Conservation (phyloP, 768 basidiomycete genomes). For the Suillus fuscotomentosus region DNA sequence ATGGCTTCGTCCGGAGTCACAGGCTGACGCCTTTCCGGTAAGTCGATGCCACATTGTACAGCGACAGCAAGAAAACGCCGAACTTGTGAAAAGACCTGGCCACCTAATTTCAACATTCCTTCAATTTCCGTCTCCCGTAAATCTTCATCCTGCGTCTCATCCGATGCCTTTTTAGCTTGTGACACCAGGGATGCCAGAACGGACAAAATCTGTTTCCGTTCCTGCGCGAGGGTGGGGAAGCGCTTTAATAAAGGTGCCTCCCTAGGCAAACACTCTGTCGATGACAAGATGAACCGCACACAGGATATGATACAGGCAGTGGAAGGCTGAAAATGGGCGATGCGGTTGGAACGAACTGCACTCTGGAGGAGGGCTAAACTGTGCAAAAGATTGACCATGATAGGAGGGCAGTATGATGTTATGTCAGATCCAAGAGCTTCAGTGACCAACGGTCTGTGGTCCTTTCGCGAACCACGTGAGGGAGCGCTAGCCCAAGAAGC, state of each 20-base stretch:
- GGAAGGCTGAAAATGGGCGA: conserved; percentile 87
- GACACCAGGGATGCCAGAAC: conserved; percentile 81
- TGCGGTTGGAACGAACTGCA: conserved; percentile 75
- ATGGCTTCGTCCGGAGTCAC: conserved; percentile 18
- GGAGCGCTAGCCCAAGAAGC: conserved; percentile 53
- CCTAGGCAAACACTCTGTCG: conserved; percentile 80
- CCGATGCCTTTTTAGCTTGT: conserved; percentile 69
- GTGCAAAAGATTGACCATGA: conserved; percentile 84
- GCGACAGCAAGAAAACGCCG: conserved; percentile 76
- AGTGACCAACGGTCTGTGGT: conserved; percentile 45
- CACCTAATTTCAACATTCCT: conserved; percentile 77
- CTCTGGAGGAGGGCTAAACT: conserved; percentile 83
- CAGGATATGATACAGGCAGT: conserved; percentile 94
- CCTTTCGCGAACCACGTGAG: conserved; percentile 36
- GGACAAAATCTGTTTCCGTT: conserved; percentile 80
- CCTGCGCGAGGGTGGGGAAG: conserved; percentile 65
- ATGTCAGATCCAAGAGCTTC: conserved; percentile 48
- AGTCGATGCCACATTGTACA: conserved; percentile 69
- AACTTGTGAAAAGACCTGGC: conserved; percentile 79
- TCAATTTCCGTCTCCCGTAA: conserved; percentile 58
- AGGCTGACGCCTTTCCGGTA: conserved; percentile 50
- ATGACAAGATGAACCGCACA: conserved; percentile 81
- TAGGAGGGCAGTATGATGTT: conserved; percentile 67
- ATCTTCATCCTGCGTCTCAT: conserved; percentile 43
- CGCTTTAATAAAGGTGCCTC: conserved; percentile 72